phyloP scores from a whole-genome alignment of 164 flowering plant genomes.

The Buxus sempervirens region DNA sequence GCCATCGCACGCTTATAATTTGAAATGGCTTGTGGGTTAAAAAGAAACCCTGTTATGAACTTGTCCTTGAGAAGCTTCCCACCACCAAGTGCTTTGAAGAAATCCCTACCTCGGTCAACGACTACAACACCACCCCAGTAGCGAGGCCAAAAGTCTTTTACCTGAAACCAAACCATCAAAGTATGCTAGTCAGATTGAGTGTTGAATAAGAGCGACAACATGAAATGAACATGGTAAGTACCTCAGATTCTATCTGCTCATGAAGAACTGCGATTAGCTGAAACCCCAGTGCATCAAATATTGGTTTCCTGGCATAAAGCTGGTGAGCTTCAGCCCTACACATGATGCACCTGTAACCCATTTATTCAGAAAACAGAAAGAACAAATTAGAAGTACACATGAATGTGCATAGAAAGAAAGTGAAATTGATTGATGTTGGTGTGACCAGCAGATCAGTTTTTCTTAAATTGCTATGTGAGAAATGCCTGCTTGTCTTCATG shows the following conservation, averaged over 20 bases:
- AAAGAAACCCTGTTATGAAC: slow-evolving; percentile 65
- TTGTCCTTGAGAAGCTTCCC: slow-evolving; percentile 68
- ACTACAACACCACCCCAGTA: slow-evolving; percentile 76
- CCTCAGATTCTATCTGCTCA: slow-evolving; percentile 75
- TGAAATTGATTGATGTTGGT: too few relatives aligned
- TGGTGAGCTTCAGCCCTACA: slow-evolving; percentile 87
- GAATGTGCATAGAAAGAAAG: too few relatives aligned
- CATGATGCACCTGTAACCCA: slow-evolving; percentile 73
- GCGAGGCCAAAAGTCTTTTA: slow-evolving; percentile 79
- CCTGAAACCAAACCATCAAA: slow-evolving; percentile 26
- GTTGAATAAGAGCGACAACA: neutral
- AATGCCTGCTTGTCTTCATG: neutral
- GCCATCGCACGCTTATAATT: slow-evolving; percentile 79
- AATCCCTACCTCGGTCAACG: slow-evolving; percentile 44
- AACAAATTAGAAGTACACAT: neutral
- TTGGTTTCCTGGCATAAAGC: slow-evolving; percentile 65
- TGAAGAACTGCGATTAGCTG: slow-evolving; percentile 66
- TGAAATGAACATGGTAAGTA: slow-evolving; percentile 15
- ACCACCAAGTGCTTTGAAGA: slow-evolving; percentile 80
- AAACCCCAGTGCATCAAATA: slow-evolving; percentile 71
- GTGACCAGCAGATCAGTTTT: too few relatives aligned
- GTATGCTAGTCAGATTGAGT: neutral
- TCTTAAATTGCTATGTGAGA: too few relatives aligned
- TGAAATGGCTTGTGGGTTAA: slow-evolving; percentile 64
- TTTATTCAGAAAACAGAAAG: slow-evolving; percentile 8